These are phyloP conservation scores for Coprinopsis sp. DNA, from an alignment of 768 basidiomycete species.

Conservation along the genomic window DNA sequence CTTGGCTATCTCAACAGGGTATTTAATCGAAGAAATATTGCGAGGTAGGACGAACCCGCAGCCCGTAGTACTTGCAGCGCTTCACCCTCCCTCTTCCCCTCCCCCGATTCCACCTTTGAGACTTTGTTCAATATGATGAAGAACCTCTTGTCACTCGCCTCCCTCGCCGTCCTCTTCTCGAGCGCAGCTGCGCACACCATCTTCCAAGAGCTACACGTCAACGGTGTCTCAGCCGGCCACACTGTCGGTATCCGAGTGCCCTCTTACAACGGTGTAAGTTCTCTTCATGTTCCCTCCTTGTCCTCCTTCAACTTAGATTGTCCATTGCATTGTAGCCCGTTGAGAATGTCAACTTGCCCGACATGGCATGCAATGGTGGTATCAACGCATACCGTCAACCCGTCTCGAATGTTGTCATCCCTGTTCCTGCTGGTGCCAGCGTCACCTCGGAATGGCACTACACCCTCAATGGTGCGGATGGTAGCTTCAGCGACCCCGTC, in stretches of 20 bases:
- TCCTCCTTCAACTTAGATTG: not conserved
- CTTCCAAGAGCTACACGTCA: constrained; percentile 50
- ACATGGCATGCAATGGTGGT: constrained; percentile 56
- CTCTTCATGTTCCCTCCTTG: not conserved
- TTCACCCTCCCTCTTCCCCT: too few species aligned
- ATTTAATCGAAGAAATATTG: too few species aligned
- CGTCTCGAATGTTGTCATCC: constrained; percentile 39
- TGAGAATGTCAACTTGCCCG: constrained; percentile 51
- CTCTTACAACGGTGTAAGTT: constrained; percentile 33
- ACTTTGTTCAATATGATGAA: too few species aligned
- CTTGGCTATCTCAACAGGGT: too few species aligned
- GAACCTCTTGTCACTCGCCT: constrained; percentile 16
- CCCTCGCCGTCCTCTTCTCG: constrained; percentile 25
- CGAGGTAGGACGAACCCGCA: too few species aligned
- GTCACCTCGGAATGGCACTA: constrained; percentile 54
- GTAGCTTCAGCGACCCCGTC: constrained; percentile 42
- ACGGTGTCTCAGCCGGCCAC: constrained; percentile 40
- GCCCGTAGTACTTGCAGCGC: too few species aligned
- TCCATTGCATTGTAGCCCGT: constrained; percentile 38
- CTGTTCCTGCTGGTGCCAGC: constrained; percentile 46
- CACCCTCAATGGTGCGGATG: constrained; percentile 37
- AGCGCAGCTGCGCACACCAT: constrained; percentile 46
- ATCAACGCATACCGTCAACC: constrained; percentile 51
- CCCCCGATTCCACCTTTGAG: too few species aligned
- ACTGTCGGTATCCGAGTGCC: constrained; percentile 33